Evolutionary conservation across 345 rosid genomes (phyloP).

Genomic region (Corymbia maculata): DNA sequence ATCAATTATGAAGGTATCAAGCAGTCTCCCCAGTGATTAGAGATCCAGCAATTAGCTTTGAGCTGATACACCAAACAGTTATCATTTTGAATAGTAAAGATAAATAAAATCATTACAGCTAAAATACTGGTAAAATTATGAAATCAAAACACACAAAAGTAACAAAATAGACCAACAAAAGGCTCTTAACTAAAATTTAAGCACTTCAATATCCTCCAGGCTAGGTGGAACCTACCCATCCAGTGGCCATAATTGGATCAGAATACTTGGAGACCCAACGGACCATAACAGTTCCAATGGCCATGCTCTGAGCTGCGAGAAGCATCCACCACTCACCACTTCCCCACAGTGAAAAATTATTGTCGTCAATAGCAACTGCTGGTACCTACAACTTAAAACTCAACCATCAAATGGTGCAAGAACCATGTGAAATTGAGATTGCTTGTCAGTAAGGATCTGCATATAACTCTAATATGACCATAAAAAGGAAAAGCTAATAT

Average conservation of each 20-base stretch:
- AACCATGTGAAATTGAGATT: neutral
- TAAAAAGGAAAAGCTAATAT: neutral
- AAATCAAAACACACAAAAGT: neutral
- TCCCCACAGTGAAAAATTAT: constrained; percentile 73
- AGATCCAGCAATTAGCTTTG: neutral
- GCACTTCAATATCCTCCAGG: neutral
- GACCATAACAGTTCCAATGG: constrained; percentile 87
- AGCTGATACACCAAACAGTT: neutral
- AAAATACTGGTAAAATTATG: neutral
- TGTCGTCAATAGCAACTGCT: constrained; percentile 36
- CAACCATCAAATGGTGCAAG: neutral
- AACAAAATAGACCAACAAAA: neutral
- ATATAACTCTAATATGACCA: neutral
- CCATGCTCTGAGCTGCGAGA: constrained; percentile 99
- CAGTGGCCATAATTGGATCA: constrained; percentile 93
- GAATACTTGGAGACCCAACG: constrained; percentile 92
- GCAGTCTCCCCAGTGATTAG: neutral
- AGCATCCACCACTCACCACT: constrained; percentile 99
- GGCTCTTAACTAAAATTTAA: neutral
- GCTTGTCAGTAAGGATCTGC: neutral
- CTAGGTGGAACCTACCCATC: constrained; percentile 59
- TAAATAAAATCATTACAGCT: neutral
- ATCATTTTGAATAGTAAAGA: neutral
- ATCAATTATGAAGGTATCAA: neutral
- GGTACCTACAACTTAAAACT: constrained; percentile 38